Percentiles rank a stretch among this genome's conserved stretches.
Evolutionary conservation across 2,329 filamentous ascomycete species (phyloP).

Genomic region (Beauveria sp.): DNA sequence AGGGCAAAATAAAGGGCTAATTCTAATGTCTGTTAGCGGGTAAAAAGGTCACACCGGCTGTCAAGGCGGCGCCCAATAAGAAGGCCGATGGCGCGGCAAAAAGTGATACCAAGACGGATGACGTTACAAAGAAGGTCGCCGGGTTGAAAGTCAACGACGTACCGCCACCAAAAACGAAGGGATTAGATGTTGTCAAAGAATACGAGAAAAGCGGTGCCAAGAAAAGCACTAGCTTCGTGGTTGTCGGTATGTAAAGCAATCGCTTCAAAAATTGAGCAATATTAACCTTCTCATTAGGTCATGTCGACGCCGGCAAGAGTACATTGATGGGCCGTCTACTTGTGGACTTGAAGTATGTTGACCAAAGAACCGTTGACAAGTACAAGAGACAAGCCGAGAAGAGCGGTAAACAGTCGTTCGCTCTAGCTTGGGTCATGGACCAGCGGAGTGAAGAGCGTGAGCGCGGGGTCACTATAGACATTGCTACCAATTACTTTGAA

Average conservation of each 20-base stretch:
- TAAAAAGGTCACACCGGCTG: slow-evolving; percentile 36
- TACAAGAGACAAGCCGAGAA: slow-evolving; percentile 83
- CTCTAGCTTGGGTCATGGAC: slow-evolving; percentile 94
- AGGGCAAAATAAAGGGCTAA: slow-evolving; percentile 41
- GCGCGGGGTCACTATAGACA: slow-evolving; percentile 91
- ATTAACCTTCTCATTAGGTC: slow-evolving; percentile 48
- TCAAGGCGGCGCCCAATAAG: slow-evolving; percentile 32
- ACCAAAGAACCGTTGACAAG: slow-evolving; percentile 81
- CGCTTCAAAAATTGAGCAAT: neutral
- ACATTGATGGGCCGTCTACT: slow-evolving; percentile 95
- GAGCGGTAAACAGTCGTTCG: slow-evolving; percentile 91
- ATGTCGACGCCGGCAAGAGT: slow-evolving; percentile 96
- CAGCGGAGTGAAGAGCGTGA: slow-evolving; percentile 82
- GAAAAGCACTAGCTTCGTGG: slow-evolving; percentile 81
- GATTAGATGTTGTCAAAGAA: slow-evolving; percentile 76
- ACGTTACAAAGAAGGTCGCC: slow-evolving; percentile 24
- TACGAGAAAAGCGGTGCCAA: slow-evolving; percentile 70
- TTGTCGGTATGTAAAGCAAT: slow-evolving; percentile 61
- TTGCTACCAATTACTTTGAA: slow-evolving; percentile 90
- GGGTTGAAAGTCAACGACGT: slow-evolving; percentile 40
- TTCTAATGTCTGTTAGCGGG: slow-evolving; percentile 49
- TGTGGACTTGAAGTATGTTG: slow-evolving; percentile 79
- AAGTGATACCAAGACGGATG: slow-evolving; percentile 14
- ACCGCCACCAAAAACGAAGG: slow-evolving; percentile 61
- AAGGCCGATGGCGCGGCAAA: slow-evolving; percentile 28